These are phyloP conservation scores for Aspergillus spinulosporus DNA, from an alignment of 2,329 filamentous ascomycete genomes.

Conservation along the genomic window DNA sequence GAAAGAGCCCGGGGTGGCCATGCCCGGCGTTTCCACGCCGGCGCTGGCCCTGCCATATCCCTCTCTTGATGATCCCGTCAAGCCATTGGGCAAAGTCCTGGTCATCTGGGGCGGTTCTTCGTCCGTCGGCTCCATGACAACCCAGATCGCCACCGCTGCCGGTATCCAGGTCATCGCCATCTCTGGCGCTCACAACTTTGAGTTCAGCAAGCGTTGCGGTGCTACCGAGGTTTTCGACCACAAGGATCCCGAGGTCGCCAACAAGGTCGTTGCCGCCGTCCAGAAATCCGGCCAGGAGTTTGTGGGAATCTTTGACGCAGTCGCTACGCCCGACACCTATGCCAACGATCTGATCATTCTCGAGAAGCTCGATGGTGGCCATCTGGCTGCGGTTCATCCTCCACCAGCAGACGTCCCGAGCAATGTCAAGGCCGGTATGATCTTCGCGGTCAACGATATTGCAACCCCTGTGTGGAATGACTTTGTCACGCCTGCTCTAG, in stretches of 20 bases:
- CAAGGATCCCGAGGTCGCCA: conserved; percentile 28
- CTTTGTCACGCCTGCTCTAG: conserved; percentile 31
- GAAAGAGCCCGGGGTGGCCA: neutral
- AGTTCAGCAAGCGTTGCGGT: conserved; percentile 37
- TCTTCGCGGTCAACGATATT: conserved; percentile 22
- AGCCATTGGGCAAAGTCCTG: conserved; percentile 27
- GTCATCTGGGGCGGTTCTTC: conserved; percentile 49
- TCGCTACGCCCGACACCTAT: conserved; percentile 8
- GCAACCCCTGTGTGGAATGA: conserved; percentile 30
- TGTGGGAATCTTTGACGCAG: conserved; percentile 15
- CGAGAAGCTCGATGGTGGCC: conserved; percentile 17
- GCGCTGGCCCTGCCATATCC: conserved; percentile 27
- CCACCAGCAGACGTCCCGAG: conserved; percentile 5
- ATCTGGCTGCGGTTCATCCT: conserved; percentile 10
- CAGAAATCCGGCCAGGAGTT: conserved; percentile 19
- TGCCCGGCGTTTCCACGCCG: conserved; percentile 23
- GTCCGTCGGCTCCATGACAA: conserved; percentile 44
- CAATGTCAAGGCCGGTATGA: conserved; percentile 14
- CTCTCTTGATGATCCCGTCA: conserved; percentile 13
- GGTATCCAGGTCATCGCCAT: conserved; percentile 44
- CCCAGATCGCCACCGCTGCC: conserved; percentile 45
- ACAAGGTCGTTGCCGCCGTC: conserved; percentile 26
- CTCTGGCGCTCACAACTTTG: conserved; percentile 40
- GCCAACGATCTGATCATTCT: conserved; percentile 11
- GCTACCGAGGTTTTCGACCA: conserved; percentile 43